phyloP scores from a whole-genome alignment of 2,329 filamentous ascomycete genomes.

The Cordyceps fumosorosea region DNA sequence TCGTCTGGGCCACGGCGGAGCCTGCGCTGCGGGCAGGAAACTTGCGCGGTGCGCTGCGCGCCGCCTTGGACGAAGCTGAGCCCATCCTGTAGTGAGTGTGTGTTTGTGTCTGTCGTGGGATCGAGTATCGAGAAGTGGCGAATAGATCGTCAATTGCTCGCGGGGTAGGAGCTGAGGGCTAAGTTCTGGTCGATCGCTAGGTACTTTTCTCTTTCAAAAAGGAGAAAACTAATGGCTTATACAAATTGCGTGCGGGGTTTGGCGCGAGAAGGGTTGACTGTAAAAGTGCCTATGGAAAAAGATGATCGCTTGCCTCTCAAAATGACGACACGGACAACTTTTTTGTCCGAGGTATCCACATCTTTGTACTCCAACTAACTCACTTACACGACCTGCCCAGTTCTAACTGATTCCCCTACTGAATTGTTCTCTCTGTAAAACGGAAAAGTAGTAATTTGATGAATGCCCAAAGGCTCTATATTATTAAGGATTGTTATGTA shows the following conservation, averaged over 20 bases:
- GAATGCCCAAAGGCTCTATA: background rate
- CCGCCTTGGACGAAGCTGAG: conserved; percentile 40
- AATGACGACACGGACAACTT: conserved; percentile 10
- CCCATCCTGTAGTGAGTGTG: conserved; percentile 30
- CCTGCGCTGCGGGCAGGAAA: conserved; percentile 36
- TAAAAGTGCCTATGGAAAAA: background rate
- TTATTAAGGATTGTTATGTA: conserved; percentile 13
- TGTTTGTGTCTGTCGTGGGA: background rate
- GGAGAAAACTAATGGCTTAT: background rate
- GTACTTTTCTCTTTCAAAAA: background rate
- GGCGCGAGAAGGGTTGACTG: background rate
- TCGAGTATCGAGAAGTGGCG: background rate
- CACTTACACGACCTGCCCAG: too few relatives aligned
- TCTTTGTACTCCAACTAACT: background rate
- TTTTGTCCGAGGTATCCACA: background rate
- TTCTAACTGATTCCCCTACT: too few relatives aligned
- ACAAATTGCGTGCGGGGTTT: background rate
- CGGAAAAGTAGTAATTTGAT: background rate
- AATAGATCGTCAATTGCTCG: background rate
- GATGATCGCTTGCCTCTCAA: background rate
- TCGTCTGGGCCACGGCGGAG: conserved; percentile 16
- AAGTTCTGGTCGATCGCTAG: background rate
- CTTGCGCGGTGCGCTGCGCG: conserved; percentile 39
- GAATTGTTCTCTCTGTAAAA: background rate
- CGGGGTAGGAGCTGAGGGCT: too few relatives aligned